Conservation (phyloP, 208 protist genomes). For the Trypanosoma brucei region DNA sequence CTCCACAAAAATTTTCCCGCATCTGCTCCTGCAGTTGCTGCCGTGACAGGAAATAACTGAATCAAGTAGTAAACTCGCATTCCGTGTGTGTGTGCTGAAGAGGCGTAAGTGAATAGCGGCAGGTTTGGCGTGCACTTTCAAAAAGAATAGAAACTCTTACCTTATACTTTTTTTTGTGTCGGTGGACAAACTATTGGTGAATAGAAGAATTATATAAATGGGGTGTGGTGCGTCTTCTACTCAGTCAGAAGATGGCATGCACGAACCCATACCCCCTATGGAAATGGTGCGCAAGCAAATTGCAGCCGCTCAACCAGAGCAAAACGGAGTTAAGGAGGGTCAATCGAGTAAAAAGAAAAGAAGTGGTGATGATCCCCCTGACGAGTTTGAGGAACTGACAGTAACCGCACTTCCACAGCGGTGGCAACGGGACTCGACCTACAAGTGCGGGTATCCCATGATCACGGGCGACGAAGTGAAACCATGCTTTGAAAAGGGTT, state of each 20-base stretch:
- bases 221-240: not conserved
- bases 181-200: not conserved
- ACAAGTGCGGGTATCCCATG: conserved; percentile 9
- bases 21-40: too few species aligned
- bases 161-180: not conserved
- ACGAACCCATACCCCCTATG: too few species aligned
- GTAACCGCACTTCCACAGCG: conserved; percentile 10
- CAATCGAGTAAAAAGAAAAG: not conserved
- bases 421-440: conserved; percentile 4
- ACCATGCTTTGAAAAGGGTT: conserved; percentile 30
- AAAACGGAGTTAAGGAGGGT: not conserved
- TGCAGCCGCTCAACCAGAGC: not conserved
- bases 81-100: too few species aligned
- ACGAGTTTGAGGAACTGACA: conserved; percentile 26
- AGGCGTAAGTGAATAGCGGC: too few species aligned
- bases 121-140: too few species aligned
- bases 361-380: conserved; percentile 3
- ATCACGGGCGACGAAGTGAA: conserved; percentile 17
- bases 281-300: too few species aligned
- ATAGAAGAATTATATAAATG: not conserved
- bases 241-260: too few species aligned
- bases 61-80: too few species aligned
- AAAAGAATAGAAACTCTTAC: not conserved
- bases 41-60: too few species aligned
- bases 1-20: too few species aligned